Conservation (phyloP, 768 basidiomycete species). For the Sistotremastrum suecicum region DNA sequence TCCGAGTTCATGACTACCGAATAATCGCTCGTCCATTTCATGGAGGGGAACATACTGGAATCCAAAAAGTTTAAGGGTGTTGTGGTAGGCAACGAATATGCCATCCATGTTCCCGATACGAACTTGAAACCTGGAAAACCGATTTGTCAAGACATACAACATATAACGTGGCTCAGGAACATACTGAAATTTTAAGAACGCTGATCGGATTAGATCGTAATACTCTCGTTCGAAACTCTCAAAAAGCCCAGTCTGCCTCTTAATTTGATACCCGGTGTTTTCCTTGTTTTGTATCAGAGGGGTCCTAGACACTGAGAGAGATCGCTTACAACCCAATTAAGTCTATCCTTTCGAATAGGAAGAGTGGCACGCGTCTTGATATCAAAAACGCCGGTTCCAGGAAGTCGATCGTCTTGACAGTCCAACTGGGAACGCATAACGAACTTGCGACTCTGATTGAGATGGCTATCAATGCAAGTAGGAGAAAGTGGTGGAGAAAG, state of each 20-base stretch:
- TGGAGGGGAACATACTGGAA: conserved; percentile 84
- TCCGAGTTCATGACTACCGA: conserved; percentile 49
- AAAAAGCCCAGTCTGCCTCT: conserved; percentile 39
- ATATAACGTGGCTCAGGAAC: conserved; percentile 4
- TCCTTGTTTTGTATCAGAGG: conserved; percentile 29
- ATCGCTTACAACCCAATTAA: conserved; percentile 56
- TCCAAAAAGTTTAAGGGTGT: conserved; percentile 75
- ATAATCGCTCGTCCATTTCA: conserved; percentile 79
- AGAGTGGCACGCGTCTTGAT: conserved; percentile 88
- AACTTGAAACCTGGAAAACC: conserved; percentile 64
- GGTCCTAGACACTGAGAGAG: neutral
- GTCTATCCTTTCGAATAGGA: conserved; percentile 69
- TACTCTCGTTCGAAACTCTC: conserved; percentile 90
- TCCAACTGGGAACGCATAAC: conserved; percentile 95
- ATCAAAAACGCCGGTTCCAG: conserved; percentile 88
- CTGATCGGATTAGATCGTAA: conserved; percentile 86
- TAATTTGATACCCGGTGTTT: conserved; percentile 68
- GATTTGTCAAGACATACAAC: neutral
- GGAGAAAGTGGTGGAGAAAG: neutral
- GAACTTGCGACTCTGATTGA: conserved; percentile 29
- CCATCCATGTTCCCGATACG: conserved; percentile 98
- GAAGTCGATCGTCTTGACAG: conserved; percentile 64
- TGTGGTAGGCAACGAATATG: conserved; percentile 78
- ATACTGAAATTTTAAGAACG: conserved; percentile 87
- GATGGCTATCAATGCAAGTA: neutral